phyloP scores from a whole-genome alignment of 192 early-diverging fungal species.

The Backusella luteola region DNA sequence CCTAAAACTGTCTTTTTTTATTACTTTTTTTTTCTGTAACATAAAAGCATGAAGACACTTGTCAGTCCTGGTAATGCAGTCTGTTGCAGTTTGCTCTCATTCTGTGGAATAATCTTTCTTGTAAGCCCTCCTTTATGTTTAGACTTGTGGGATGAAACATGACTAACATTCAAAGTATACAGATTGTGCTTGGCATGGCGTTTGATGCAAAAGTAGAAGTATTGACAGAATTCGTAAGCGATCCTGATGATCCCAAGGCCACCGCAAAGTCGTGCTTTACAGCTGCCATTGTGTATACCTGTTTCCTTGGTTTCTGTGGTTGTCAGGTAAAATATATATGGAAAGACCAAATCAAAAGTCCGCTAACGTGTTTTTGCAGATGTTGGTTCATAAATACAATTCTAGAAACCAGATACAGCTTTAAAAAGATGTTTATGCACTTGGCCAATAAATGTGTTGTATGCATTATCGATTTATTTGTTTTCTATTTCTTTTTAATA shows the following conservation, averaged over 20 bases:
- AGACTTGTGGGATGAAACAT: neutral
- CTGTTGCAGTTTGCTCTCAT: slow-evolving; percentile 46
- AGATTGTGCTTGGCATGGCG: slow-evolving; percentile 41
- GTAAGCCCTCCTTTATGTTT: slow-evolving; percentile 18
- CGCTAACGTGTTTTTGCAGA: slow-evolving; percentile 3
- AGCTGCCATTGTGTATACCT: slow-evolving; percentile 48
- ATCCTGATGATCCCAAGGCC: slow-evolving; percentile 45
- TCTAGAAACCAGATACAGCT: slow-evolving; percentile 39
- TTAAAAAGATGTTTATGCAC: slow-evolving; percentile 1
- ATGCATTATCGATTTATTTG: neutral
- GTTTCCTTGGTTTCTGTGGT: slow-evolving; percentile 49
- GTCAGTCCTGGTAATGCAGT: slow-evolving; percentile 44
- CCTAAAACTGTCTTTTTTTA: neutral
- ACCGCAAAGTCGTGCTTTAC: slow-evolving; percentile 50
- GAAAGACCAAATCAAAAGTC: neutral
- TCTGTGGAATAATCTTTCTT: slow-evolving; percentile 52
- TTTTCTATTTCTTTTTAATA: neutral
- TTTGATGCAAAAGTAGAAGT: slow-evolving; percentile 47
- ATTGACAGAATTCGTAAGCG: slow-evolving; percentile 42
- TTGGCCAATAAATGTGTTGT: neutral
- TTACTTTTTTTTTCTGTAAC: too few species aligned
- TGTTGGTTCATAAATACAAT: slow-evolving; percentile 36
- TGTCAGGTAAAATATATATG: slow-evolving; percentile 41
- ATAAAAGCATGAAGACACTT: slow-evolving; percentile 45
- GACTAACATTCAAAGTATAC: neutral